A percentile compares a stretch with the other conserved stretches of the same genome.
These are phyloP conservation scores for Fusarium sp. DNA, from an alignment of 2,329 filamentous ascomycete genomes.

Conservation along the genomic window DNA sequence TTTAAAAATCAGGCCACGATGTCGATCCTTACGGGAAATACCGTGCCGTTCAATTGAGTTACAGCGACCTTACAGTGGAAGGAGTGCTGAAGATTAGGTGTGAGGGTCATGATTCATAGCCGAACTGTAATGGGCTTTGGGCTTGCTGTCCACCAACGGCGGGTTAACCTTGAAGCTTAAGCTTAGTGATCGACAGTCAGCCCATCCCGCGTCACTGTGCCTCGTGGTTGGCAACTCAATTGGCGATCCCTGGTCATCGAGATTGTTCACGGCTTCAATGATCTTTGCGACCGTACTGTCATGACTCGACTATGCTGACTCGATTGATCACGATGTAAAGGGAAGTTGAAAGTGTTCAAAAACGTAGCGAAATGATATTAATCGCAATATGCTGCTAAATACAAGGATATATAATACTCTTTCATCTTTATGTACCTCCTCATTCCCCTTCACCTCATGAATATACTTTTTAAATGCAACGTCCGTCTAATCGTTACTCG, in stretches of 20 bases:
- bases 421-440: conserved; percentile 22
- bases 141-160: background rate
- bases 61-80: background rate
- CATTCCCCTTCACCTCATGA: background rate
- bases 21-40: background rate
- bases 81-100: background rate
- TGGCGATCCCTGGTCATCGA: background rate
- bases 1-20: background rate
- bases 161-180: background rate
- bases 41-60: background rate
- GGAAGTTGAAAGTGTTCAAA: background rate
- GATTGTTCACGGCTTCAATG: background rate
- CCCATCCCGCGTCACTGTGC: background rate
- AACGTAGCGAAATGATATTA: conserved; percentile 30
- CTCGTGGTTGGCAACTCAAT: too few species aligned
- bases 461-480: conserved; percentile 21
- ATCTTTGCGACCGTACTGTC: background rate
- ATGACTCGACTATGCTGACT: background rate
- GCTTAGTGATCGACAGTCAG: background rate
- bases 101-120: conserved; percentile 12
- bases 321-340: background rate
- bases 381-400: conserved; percentile 28
- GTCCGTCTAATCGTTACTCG: conserved; percentile 31
- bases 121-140: background rate
- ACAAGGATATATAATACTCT: conserved; percentile 35